Evolutionary conservation across 1,284 basidiomycete genomes (phyloP).

Genomic region (Inonotus obliquus): DNA sequence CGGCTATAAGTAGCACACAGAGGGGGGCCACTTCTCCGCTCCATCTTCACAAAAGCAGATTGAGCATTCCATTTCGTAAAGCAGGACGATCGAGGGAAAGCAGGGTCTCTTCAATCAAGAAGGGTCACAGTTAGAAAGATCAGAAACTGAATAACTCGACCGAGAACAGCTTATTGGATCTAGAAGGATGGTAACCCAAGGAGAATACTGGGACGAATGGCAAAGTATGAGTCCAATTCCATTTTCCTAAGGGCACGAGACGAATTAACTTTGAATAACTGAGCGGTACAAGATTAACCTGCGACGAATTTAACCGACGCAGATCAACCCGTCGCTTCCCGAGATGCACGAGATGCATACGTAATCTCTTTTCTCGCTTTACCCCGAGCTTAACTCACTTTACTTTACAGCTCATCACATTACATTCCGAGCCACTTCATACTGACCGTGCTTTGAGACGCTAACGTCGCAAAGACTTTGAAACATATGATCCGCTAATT

Average conservation of each 20-base stretch:
- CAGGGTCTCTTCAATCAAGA: slow-evolving; percentile 1
- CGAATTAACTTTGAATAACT: not conserved
- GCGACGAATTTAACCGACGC: not conserved
- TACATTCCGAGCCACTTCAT: not conserved
- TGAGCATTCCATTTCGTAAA: not conserved
- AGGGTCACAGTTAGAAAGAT: not conserved
- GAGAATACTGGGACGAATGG: not conserved
- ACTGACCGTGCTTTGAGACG: too few relatives aligned
- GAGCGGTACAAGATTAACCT: not conserved
- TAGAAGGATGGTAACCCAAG: not conserved
- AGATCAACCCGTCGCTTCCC: not conserved
- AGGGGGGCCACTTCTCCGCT: not conserved
- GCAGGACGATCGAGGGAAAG: not conserved
- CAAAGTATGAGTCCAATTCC: not conserved
- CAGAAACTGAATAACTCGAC: not conserved
- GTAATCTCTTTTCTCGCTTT: not conserved
- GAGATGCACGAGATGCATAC: not conserved
- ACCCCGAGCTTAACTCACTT: not conserved
- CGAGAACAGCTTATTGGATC: not conserved
- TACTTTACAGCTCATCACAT: not conserved
- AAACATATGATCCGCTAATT: too few relatives aligned
- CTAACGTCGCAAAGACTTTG: too few relatives aligned
- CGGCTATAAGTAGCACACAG: slow-evolving; percentile 4
- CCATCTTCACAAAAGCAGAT: slow-evolving; percentile 4
- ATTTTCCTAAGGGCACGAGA: not conserved